phyloP scores from a whole-genome alignment of 2,329 filamentous ascomycete genomes.

The Diplodia mutila region DNA sequence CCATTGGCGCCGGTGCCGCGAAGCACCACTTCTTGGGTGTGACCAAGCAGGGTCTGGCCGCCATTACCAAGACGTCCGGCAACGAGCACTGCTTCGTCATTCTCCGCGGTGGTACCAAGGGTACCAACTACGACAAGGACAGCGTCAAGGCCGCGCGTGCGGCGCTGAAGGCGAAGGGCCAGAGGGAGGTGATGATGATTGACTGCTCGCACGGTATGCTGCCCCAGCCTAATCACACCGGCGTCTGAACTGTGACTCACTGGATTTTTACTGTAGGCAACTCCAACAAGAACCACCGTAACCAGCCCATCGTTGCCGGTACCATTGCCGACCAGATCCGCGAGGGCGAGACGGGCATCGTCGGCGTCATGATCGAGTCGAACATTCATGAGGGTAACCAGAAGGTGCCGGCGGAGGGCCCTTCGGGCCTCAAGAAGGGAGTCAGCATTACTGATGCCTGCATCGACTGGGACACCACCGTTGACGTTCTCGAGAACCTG shows the following conservation, averaged over 20 bases:
- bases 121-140: constrained; percentile 90
- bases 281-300: constrained; percentile 95
- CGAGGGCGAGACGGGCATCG: constrained; percentile 82
- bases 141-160: constrained; percentile 80
- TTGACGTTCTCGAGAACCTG: constrained; percentile 79
- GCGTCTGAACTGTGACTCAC: neutral
- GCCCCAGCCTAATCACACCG: neutral
- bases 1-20: constrained; percentile 79
- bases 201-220: constrained; percentile 91
- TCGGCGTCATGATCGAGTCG: constrained; percentile 98
- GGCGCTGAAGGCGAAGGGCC: constrained; percentile 77
- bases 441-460: constrained; percentile 96
- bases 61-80: constrained; percentile 88
- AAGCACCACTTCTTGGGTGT: constrained; percentile 98
- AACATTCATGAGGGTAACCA: constrained; percentile 83
- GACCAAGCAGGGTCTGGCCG: constrained; percentile 94
- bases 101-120: constrained; percentile 84
- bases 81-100: constrained; percentile 99
- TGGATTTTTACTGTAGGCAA: constrained; percentile 65
- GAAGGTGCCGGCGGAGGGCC: constrained; percentile 84
- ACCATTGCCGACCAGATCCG: constrained; percentile 82
- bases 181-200: constrained; percentile 91
- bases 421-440: constrained; percentile 77
- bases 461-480: constrained; percentile 88
- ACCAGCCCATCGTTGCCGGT: constrained; percentile 92